Evolutionary conservation across 495 filamentous ascomycete genomes (phyloP), one percentile per base, ranked within the genome.

Genomic region (Bryoglossum gracile): DNA sequence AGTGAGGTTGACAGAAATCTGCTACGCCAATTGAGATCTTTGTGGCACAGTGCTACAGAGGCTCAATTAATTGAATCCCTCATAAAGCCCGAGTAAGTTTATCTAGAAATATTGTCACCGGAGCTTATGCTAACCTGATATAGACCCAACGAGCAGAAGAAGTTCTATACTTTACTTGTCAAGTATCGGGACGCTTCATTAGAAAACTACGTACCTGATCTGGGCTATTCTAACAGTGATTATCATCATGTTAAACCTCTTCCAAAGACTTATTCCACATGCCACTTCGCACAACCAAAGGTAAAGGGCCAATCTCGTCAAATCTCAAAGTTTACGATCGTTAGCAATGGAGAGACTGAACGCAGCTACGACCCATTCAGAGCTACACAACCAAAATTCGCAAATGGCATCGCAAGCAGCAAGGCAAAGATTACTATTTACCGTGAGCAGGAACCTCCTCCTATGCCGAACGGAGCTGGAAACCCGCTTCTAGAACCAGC

Each of bases 81-180:
- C 3, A 60, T 81, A 22, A 78, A 70, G 48, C 66, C 80, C 10
- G 82, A 86, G 84, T 91, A 77, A 38, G 70, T 57, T n/a, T 22
- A 22, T 4, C 44, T 37, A 3, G 14, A 14, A 22, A 13, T n/a
- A 21, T 26, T 30, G 26, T 13, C 26, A 38, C 6, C n/a, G n/a
- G n/a, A 28, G 34, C 32, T 24, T 23, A 42, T 34, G 24, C 37
- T 59, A 21, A 59, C 48, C 8, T 13, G 18, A 45, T 10, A 38
- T 47, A 94, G 87, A 53, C 70, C 73, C 1, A 96, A 91, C 49
- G 84, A 94, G 26, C 87, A 95, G 58, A 90, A 94, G 54, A 70
- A 89, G 59, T 94, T 97, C 55, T 98, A 97, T 69, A 82, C 77
- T 60, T 75, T 91, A 0, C 77, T 98, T 18, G 66, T 82, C 50